phyloP scores from a whole-genome alignment of 2,329 filamentous ascomycete species.

The Drechslerella stenobrocha region DNA sequence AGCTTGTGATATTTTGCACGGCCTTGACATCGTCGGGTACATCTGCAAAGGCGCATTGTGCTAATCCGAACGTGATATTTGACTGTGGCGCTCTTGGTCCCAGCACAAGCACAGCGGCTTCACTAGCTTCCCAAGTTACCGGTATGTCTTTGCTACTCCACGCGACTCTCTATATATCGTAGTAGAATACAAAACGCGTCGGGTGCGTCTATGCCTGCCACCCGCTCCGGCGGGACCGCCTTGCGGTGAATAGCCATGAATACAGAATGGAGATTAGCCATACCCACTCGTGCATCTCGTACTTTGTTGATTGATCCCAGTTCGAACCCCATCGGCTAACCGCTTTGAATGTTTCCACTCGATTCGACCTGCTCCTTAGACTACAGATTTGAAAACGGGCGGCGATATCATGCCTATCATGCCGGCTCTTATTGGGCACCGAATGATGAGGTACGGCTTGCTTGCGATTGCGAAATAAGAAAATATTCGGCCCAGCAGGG shows the following conservation, averaged over 20 bases:
- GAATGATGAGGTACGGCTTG: conserved; percentile 47
- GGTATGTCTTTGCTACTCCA: conserved; percentile 21
- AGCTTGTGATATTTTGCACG: too few relatives aligned
- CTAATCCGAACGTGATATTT: not conserved
- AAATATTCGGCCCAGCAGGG: not conserved
- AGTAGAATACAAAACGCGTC: too few relatives aligned
- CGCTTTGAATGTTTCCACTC: not conserved
- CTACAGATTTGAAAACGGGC: conserved; percentile 47
- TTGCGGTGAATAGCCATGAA: too few relatives aligned
- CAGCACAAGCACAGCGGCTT: conserved; percentile 44
- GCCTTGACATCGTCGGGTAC: too few relatives aligned
- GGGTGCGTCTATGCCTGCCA: too few relatives aligned
- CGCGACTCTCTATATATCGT: not conserved
- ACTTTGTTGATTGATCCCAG: too few relatives aligned
- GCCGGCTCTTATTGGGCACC: conserved; percentile 40
- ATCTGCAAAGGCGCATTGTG: not conserved
- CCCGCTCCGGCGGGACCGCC: too few relatives aligned
- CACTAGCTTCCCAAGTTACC: conserved; percentile 36
- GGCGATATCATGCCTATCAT: conserved; percentile 42
- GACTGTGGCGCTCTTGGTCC: conserved; percentile 6
- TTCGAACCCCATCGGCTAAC: conserved; percentile 2
- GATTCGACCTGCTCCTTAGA: conserved; percentile 27
- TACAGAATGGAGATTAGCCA: too few relatives aligned
- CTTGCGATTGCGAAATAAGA: not conserved
- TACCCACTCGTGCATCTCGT: too few relatives aligned